Evolutionary conservation across 192 early-diverging fungal species (phyloP), one percentile per base, ranked within the genome.

Genomic region (Chytriomyces confervae): DNA sequence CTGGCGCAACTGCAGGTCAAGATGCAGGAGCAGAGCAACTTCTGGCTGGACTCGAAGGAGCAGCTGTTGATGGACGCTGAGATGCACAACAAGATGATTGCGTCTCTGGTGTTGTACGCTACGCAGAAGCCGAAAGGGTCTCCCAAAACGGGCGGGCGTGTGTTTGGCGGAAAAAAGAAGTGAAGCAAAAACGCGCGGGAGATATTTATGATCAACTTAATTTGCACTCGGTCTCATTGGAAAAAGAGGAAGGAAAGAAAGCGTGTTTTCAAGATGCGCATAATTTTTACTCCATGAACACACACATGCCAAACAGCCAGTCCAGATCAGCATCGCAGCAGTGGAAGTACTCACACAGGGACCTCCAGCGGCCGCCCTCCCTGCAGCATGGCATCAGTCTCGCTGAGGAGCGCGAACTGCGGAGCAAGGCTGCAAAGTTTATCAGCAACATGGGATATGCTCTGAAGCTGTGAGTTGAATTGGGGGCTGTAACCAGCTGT

Each of bases 61-160:
- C 87, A 88, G 79, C 81, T 90, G 61, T 72, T 86, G 7, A 86
- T 90, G 86, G 89, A 90, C 76, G 87, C 87, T 7, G 89, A 90
- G 75, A 90, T 90, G 89, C 86, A 90, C 72, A 86, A 90, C 81
- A 90, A 90, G 77, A 90, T 90, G 89, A 90, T 90, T 82, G 85
- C 87, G 5, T 80, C 77, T 47, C 71, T 90, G 50, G 89, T 90
- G 61, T 83, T 86, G 72, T 86, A 88, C 72, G 89, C 89, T 8
- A 85, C 87, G 61, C 84, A 88, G 72, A 80, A 79, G 53, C 67
- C 77, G 3, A 85, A 83, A 67, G 81, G 81, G 4, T 36, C 36
- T 3, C 36, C 36, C 36, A 36, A 36, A 36, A 36, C 36, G 36
- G 36, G 36, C 36, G 36, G 36, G 36, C 36, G 36, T 36, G 36